Conservation (phyloP, 257 asterid species). For the Solanum megistacrolobum region DNA sequence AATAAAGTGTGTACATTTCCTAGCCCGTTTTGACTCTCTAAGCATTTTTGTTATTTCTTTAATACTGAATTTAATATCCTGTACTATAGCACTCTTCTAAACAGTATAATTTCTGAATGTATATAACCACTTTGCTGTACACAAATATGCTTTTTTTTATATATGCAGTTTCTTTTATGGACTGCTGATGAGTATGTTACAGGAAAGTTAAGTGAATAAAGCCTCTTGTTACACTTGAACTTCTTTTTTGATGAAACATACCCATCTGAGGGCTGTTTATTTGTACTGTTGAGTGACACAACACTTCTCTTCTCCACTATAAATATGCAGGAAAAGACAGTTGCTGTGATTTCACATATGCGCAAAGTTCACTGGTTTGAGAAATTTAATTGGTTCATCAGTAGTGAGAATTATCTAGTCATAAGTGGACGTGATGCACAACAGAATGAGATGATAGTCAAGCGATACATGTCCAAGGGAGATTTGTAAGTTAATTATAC, state of each 20-base stretch:
- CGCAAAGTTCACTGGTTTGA: conserved; percentile 99
- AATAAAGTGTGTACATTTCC: background rate
- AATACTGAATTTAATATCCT: background rate
- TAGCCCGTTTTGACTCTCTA: background rate
- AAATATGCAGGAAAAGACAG: conserved; percentile 71
- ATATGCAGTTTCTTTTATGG: background rate
- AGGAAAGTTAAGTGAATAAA: background rate
- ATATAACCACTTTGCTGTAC: background rate
- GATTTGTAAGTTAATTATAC: conserved; percentile 63
- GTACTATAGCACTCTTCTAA: background rate
- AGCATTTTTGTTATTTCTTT: background rate
- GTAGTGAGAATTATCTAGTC: conserved; percentile 94
- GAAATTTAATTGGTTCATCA: conserved; percentile 96
- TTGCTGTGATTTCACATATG: conserved; percentile 90
- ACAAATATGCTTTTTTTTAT: background rate
- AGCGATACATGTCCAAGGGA: conserved; percentile 97
- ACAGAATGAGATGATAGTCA: conserved; percentile 97
- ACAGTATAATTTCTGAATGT: background rate
- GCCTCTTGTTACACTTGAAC: background rate
- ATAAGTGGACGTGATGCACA: conserved; percentile 98
- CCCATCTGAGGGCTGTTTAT: background rate
- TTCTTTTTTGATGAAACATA: background rate
- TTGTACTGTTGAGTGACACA: background rate
- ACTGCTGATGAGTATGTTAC: background rate
- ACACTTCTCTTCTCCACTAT: background rate